phyloP scores from a whole-genome alignment of 768 basidiomycete genomes.

The Serendipita indica region DNA sequence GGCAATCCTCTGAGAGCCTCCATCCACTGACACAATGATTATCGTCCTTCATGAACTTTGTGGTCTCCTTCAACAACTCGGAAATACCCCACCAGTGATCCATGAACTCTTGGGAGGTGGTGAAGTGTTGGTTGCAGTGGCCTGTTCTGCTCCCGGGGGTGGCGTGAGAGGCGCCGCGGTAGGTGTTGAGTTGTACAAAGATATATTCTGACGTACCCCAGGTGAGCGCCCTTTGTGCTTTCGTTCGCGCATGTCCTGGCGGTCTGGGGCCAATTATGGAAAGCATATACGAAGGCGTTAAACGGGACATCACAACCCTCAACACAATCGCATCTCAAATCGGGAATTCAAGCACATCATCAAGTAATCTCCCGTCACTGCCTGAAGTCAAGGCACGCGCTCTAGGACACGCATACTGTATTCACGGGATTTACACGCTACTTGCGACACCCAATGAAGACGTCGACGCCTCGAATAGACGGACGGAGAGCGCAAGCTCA shows the following conservation, averaged over 20 bases:
- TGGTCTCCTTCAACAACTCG: conserved; percentile 72
- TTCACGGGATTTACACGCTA: conserved; percentile 80
- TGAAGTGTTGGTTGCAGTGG: neutral
- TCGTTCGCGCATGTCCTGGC: neutral
- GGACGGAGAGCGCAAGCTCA: neutral
- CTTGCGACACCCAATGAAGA: too few species aligned
- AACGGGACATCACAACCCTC: conserved; percentile 64
- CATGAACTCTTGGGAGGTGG: conserved; percentile 31
- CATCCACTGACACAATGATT: conserved; percentile 49
- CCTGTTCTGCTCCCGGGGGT: neutral
- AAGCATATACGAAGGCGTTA: conserved; percentile 42
- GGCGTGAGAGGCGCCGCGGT: conserved; percentile 4
- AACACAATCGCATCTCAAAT: conserved; percentile 52
- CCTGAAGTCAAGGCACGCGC: conserved; percentile 55
- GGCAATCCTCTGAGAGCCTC: conserved; percentile 19
- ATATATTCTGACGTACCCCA: neutral
- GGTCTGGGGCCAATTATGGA: neutral
- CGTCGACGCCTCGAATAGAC: too few species aligned
- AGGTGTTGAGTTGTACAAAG: too few species aligned
- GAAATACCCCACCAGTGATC: conserved; percentile 80
- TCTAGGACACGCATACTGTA: conserved; percentile 81
- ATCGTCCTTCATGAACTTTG: conserved; percentile 73
- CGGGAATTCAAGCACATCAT: neutral
- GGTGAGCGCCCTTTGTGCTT: neutral
- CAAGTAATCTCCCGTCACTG: neutral